Percentiles rank a stretch among this genome's conserved stretches.
phyloP scores from a whole-genome alignment of 148 eudicot genomes.

The Rhododendron kiyosumense region DNA sequence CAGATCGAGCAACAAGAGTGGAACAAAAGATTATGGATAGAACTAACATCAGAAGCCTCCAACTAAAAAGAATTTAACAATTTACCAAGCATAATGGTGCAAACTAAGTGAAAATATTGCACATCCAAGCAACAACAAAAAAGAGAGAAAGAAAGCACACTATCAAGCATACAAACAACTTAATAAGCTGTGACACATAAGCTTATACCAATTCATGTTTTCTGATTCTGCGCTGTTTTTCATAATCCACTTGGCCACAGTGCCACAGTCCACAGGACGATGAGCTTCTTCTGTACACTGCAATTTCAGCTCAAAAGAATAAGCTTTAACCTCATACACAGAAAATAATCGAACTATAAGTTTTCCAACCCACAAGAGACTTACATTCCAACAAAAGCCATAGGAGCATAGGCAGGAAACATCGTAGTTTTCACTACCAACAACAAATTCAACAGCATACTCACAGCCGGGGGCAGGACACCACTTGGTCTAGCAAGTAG shows the following conservation, averaged over 20 bases:
- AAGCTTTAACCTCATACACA: background rate
- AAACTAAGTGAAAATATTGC: background rate
- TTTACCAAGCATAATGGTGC: background rate
- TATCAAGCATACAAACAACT: background rate
- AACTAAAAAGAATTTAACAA: background rate
- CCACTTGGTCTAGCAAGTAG: conserved; percentile 46
- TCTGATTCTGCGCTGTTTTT: conserved; percentile 46
- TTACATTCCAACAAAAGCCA: conserved; percentile 67
- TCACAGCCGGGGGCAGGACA: conserved; percentile 77
- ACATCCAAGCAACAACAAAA: background rate
- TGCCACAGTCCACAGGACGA: conserved; percentile 64
- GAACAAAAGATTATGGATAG: background rate
- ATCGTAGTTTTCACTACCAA: conserved; percentile 47
- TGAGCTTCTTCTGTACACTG: conserved; percentile 72
- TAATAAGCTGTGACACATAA: background rate
- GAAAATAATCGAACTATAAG: background rate
- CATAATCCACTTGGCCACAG: conserved; percentile 48
- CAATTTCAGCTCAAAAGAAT: conserved; percentile 11
- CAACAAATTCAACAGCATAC: conserved; percentile 47
- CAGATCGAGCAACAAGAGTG: background rate
- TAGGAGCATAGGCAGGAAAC: conserved; percentile 51
- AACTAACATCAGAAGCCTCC: background rate
- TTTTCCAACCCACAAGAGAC: conserved; percentile 10
- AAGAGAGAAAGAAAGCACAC: background rate
- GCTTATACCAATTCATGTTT: conserved; percentile 49